Evolutionary conservation across 805 yeast species (phyloP).

Genomic region (Saccharomyces cerevisiae): DNA sequence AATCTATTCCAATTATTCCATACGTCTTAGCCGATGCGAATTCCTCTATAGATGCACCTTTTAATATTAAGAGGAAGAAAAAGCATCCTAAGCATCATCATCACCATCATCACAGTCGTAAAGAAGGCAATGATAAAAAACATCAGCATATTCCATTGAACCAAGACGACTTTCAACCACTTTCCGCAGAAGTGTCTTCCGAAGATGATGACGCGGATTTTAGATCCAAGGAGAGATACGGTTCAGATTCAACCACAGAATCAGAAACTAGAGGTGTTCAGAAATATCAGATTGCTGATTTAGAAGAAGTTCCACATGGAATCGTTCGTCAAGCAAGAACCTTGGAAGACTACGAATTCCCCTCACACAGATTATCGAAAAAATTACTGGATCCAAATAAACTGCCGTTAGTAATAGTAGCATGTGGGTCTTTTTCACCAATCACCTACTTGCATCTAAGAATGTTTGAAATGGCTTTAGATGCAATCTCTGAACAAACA

Average conservation of each 20-base stretch:
- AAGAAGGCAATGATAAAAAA: conserved; percentile 3
- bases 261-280: conserved; percentile 25
- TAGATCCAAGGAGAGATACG: background rate
- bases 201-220: conserved; percentile 35
- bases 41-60: conserved; percentile 64
- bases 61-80: conserved; percentile 6
- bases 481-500: conserved; percentile 83
- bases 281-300: conserved; percentile 68
- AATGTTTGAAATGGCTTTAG: conserved; percentile 98
- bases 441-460: conserved; percentile 89
- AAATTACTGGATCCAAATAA: conserved; percentile 64
- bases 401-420: conserved; percentile 86
- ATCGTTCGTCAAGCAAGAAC: conserved; percentile 76
- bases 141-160: conserved; percentile 40
- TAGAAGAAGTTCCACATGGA: conserved; percentile 96
- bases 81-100: background rate
- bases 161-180: conserved; percentile 51
- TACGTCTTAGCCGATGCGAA: conserved; percentile 69
- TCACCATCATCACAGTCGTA: background rate
- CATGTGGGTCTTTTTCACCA: conserved; percentile 96
- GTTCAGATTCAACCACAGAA: background rate
- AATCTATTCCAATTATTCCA: conserved; percentile 68
- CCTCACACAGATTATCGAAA: conserved; percentile 75
- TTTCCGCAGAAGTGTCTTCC: conserved; percentile 39
- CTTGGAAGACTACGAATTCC: conserved; percentile 66